Conservation (phyloP, 2,329 filamentous ascomycete genomes). For the Exophiala sp. region DNA sequence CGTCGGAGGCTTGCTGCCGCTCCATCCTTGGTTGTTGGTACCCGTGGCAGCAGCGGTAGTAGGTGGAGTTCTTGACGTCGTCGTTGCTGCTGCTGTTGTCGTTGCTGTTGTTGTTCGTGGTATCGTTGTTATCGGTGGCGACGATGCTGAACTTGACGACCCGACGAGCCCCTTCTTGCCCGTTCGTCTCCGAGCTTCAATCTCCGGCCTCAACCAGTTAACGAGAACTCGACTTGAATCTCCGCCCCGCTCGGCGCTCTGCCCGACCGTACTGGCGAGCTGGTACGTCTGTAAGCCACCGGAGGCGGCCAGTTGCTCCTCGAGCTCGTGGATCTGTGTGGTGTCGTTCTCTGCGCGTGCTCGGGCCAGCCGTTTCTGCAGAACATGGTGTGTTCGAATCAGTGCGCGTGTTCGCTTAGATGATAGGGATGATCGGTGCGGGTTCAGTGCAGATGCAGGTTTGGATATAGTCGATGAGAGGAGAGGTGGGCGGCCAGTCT, state of each 20-base stretch:
- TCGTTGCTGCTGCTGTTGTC: too few species aligned
- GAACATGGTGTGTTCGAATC: constrained; percentile 55
- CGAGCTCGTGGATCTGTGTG: constrained; percentile 39
- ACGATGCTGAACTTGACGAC: not conserved
- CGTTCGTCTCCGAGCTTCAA: not conserved
- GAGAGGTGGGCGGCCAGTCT: constrained; percentile 20
- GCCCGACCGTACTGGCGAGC: constrained; percentile 56
- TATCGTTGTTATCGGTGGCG: too few species aligned
- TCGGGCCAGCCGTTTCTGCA: constrained; percentile 52
- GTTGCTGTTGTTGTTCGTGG: too few species aligned
- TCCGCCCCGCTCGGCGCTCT: constrained; percentile 56
- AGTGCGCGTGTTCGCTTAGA: constrained; percentile 53
- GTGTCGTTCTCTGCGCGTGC: constrained; percentile 45
- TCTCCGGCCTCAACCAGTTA: constrained; percentile 47
- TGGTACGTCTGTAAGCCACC: constrained; percentile 58
- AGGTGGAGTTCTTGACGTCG: too few species aligned
- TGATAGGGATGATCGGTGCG: constrained; percentile 33
- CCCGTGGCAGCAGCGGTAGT: too few species aligned
- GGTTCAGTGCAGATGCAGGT: not conserved
- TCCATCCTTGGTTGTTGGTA: too few species aligned
- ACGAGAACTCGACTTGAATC: constrained; percentile 57
- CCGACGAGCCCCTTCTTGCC: not conserved
- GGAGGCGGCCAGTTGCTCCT: constrained; percentile 48
- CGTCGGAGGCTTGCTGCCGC: constrained; percentile 1
- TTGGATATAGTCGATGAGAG: constrained; percentile 2